Conservation (phyloP, 2,329 filamentous ascomycete species). For the Venturia oleaginea region DNA sequence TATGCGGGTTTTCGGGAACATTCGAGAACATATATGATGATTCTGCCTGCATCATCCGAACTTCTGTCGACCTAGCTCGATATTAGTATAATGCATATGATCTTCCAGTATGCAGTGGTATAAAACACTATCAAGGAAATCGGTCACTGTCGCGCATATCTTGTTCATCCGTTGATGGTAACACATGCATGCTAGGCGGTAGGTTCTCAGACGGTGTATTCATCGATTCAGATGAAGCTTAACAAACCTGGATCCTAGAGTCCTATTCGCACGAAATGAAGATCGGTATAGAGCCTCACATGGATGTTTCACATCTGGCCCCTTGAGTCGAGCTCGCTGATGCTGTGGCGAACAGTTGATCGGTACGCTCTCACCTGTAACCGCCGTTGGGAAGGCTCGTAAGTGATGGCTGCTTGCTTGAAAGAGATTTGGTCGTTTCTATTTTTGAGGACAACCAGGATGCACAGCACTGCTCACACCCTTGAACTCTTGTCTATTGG, state of each 20-base stretch:
- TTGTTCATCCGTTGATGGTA: background rate
- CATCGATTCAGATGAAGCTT: background rate
- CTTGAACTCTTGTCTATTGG: background rate
- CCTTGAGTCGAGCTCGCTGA: background rate
- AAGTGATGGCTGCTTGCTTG: background rate
- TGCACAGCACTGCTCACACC: background rate
- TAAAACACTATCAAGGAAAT: background rate
- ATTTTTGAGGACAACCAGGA: background rate
- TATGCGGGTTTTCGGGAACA: no score
- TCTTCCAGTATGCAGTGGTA: no score
- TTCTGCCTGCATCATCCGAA: no score
- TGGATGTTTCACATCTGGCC: background rate
- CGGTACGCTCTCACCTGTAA: background rate
- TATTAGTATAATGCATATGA: no score
- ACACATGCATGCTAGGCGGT: background rate
- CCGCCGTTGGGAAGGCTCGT: background rate
- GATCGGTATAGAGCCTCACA: background rate
- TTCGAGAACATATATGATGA: no score
- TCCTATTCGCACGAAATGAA: background rate
- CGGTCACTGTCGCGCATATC: background rate
- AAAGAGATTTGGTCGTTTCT: background rate
- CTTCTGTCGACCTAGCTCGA: no score
- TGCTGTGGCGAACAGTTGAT: background rate
- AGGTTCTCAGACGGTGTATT: background rate
- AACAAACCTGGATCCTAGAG: background rate